A percentile compares a stretch with the other conserved stretches of the same genome.
Conservation (phyloP, 2,329 filamentous ascomycete species). For the Cladosporium sp. region DNA sequence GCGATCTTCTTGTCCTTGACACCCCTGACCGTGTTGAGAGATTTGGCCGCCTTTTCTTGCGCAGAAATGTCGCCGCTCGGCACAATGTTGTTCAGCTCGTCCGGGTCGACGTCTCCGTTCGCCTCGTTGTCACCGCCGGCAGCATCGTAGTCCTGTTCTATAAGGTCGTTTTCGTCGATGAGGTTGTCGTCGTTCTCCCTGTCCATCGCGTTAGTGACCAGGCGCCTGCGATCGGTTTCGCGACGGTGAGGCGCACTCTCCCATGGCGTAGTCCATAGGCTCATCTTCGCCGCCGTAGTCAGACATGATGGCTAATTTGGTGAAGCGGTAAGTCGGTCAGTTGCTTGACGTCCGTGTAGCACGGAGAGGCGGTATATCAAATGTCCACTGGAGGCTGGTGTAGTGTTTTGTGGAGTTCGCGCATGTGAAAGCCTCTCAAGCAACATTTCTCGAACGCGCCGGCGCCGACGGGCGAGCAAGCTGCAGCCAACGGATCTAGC, state of each 20-base stretch:
- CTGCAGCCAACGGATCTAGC: constrained; percentile 1
- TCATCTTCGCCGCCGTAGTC: constrained; percentile 42
- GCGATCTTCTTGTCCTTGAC: constrained; percentile 78
- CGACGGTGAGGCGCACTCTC: constrained; percentile 21
- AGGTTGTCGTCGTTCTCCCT: constrained; percentile 34
- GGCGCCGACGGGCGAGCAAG: background rate
- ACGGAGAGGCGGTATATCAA: background rate
- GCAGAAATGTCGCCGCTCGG: constrained; percentile 48
- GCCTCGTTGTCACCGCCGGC: constrained; percentile 11
- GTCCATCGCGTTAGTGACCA: constrained; percentile 1
- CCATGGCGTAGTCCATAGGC: constrained; percentile 29
- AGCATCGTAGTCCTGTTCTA: constrained; percentile 36
- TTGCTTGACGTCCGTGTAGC: background rate
- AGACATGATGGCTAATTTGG: constrained; percentile 31
- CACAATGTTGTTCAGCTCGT: constrained; percentile 38
- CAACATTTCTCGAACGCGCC: constrained; percentile 5
- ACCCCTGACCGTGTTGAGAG: constrained; percentile 51
- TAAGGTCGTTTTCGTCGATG: constrained; percentile 46
- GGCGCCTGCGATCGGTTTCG: background rate
- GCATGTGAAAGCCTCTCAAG: constrained; percentile 10
- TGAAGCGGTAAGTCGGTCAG: background rate
- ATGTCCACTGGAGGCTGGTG: background rate
- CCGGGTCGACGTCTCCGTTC: constrained; percentile 23
- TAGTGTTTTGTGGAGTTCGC: background rate
- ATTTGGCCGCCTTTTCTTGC: constrained; percentile 35